Evolutionary conservation across 192 early-diverging fungal genomes (phyloP).

Genomic region (Entophlyctis luteolus): DNA sequence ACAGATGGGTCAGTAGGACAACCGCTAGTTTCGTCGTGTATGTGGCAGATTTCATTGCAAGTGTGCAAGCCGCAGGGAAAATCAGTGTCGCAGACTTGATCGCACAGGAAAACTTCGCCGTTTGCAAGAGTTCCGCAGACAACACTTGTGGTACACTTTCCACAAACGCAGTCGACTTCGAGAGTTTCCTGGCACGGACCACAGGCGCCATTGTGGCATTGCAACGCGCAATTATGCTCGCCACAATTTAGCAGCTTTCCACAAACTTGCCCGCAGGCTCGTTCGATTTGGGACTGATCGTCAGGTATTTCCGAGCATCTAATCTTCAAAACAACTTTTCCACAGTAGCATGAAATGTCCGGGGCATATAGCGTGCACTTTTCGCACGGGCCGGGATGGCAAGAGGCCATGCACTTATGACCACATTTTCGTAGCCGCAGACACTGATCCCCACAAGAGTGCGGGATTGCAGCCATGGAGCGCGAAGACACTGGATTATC

Average conservation of each 20-base stretch:
- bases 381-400: slow-evolving; percentile 93
- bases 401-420: slow-evolving; percentile 67
- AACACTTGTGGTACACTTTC: slow-evolving; percentile 22
- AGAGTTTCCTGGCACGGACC: slow-evolving; percentile 54
- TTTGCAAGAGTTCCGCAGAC: slow-evolving; percentile 24
- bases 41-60: slow-evolving; percentile 40
- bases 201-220: slow-evolving; percentile 78
- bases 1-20: slow-evolving; percentile 48
- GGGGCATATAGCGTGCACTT: slow-evolving; percentile 81
- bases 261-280: slow-evolving; percentile 70
- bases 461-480: slow-evolving; percentile 60
- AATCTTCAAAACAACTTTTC: slow-evolving; percentile 59
- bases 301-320: slow-evolving; percentile 75
- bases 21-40: background rate
- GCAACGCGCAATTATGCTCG: slow-evolving; percentile 66
- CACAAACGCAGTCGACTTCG: slow-evolving; percentile 32
- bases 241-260: slow-evolving; percentile 76
- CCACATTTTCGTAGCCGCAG: slow-evolving; percentile 62
- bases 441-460: slow-evolving; percentile 82
- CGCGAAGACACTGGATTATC: slow-evolving; percentile 64
- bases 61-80: slow-evolving; percentile 42
- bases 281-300: slow-evolving; percentile 54
- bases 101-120: slow-evolving; percentile 27
- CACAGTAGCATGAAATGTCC: slow-evolving; percentile 78
- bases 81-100: slow-evolving; percentile 20